Evolutionary conservation across 73 alveolate genomes (phyloP).

Genomic region (Tetrahymena elliotti): DNA sequence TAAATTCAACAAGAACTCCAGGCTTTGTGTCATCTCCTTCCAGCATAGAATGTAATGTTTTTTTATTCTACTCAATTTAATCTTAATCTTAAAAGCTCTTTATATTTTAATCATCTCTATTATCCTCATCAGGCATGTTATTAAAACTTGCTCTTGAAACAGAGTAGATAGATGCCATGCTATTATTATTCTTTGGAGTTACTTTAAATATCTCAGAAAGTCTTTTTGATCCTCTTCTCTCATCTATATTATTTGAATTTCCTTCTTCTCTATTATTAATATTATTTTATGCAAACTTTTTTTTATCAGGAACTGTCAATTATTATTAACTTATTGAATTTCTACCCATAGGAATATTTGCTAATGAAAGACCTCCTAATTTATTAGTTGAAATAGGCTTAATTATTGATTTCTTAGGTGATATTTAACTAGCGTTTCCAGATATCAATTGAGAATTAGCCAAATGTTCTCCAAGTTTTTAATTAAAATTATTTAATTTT

Average conservation of each 20-base stretch:
- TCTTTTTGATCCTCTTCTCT: neutral
- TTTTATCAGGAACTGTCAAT: neutral
- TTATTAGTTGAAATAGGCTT: neutral
- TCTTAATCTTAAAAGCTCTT: neutral
- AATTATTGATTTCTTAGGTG: neutral
- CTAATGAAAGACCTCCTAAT: neutral
- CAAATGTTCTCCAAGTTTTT: neutral
- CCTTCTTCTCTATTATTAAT: neutral
- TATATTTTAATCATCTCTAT: neutral
- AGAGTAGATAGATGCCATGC: neutral
- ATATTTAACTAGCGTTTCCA: neutral
- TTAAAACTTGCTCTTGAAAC: neutral
- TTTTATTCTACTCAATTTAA: neutral
- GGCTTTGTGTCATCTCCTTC: neutral
- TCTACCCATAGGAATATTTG: neutral
- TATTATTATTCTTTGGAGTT: neutral
- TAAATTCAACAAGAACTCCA: neutral
- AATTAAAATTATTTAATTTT: neutral
- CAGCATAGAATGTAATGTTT: neutral
- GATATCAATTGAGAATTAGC: neutral
- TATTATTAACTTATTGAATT: neutral
- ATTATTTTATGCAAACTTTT: neutral
- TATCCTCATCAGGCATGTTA: neutral
- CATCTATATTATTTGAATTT: neutral
- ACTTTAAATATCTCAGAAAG: neutral